Conservation (phyloP, 2,329 filamentous ascomycete species). For the Mariannaea sp. region DNA sequence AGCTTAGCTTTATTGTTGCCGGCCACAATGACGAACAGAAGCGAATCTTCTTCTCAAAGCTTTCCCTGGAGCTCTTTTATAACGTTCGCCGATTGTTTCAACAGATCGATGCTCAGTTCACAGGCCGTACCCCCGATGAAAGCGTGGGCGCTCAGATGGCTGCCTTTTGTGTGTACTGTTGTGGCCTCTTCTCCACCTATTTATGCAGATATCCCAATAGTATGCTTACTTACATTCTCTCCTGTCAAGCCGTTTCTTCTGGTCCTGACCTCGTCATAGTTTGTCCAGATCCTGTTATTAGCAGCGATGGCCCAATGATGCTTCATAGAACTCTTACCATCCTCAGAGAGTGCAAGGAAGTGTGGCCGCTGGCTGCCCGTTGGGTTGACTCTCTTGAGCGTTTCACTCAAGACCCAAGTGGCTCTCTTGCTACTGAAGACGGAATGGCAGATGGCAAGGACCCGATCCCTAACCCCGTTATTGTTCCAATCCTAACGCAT, state of each 20-base stretch:
- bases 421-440: constrained; percentile 47
- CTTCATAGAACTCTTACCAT: constrained; percentile 52
- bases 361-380: constrained; percentile 58
- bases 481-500: too few species aligned
- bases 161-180: constrained; percentile 61
- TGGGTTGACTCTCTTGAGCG: constrained; percentile 57
- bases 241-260: background rate
- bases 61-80: constrained; percentile 54
- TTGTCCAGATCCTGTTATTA: constrained; percentile 48
- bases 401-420: constrained; percentile 51
- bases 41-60: constrained; percentile 48
- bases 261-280: constrained; percentile 41
- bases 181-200: constrained; percentile 57
- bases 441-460: constrained; percentile 57
- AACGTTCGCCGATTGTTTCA: constrained; percentile 55
- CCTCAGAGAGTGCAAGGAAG: constrained; percentile 53
- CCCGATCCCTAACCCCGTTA: constrained; percentile 36
- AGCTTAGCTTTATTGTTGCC: constrained; percentile 49
- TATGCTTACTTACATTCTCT: constrained; percentile 40
- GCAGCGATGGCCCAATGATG: constrained; percentile 51
- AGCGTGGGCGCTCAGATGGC: constrained; percentile 60
- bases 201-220: constrained; percentile 56
- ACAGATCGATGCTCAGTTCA: constrained; percentile 58
- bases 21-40: constrained; percentile 45
- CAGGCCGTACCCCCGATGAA: constrained; percentile 51